A percentile compares a stretch with the other conserved stretches of the same genome.
Conservation (phyloP, 148 eudicot species). For the Hydrangea macrophylla region DNA sequence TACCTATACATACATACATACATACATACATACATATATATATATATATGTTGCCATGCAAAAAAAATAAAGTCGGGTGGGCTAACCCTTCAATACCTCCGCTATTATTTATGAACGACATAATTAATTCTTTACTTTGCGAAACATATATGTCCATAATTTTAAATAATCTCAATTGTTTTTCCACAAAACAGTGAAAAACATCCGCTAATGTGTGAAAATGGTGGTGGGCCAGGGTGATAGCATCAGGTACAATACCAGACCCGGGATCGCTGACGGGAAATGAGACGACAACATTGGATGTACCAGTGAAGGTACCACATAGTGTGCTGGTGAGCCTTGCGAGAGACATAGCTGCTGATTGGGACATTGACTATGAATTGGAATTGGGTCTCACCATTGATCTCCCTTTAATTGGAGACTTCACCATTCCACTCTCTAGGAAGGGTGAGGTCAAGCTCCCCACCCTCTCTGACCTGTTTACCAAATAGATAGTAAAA, state of each 20-base stretch:
- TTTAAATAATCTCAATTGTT: too few species aligned
- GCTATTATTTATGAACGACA: too few species aligned
- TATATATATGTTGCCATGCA: too few species aligned
- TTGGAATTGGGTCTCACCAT: slow-evolving; percentile 33
- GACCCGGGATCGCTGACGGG: slow-evolving; percentile 49
- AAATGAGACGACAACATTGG: slow-evolving; percentile 29
- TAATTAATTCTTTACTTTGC: too few species aligned
- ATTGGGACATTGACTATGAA: slow-evolving; percentile 53
- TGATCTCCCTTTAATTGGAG: slow-evolving; percentile 48
- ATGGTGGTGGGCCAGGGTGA: slow-evolving; percentile 32
- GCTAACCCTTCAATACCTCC: too few species aligned
- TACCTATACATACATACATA: too few species aligned
- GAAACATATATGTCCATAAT: too few species aligned
- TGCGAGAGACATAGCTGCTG: slow-evolving; percentile 39
- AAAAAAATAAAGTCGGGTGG: too few species aligned
- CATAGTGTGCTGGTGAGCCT: slow-evolving; percentile 36
- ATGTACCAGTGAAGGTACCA: slow-evolving; percentile 41
- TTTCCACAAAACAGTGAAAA: too few species aligned
- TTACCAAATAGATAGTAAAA: neutral
- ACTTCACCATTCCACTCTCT: slow-evolving; percentile 40
- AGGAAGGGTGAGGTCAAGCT: slow-evolving; percentile 49
- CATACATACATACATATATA: too few species aligned
- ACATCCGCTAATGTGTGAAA: too few species aligned
- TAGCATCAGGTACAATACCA: slow-evolving; percentile 36
- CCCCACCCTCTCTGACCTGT: slow-evolving; percentile 24